Evolutionary conservation across 2,329 filamentous ascomycete genomes (phyloP).

Genomic region (Lecanosticta acicola): DNA sequence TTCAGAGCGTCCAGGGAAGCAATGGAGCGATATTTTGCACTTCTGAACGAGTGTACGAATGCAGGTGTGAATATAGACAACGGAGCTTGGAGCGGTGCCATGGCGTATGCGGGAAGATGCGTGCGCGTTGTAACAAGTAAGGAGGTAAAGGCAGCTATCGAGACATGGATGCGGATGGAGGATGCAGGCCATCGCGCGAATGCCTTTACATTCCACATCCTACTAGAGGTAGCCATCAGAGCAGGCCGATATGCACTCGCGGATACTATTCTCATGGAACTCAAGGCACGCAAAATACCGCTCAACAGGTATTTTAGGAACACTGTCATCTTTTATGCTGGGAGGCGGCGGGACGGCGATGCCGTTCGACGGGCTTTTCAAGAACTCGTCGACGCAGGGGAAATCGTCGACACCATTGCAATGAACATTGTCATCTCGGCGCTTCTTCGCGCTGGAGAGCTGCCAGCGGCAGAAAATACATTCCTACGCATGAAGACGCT

Average conservation of each 20-base stretch:
- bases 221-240: conserved; percentile 84
- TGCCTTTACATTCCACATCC: conserved; percentile 82
- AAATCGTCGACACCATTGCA: conserved; percentile 80
- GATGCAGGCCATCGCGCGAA: conserved; percentile 59
- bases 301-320: conserved; percentile 78
- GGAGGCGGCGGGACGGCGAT: conserved; percentile 65
- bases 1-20: conserved; percentile 47
- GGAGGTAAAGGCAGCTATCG: conserved; percentile 64
- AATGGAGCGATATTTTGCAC: conserved; percentile 76
- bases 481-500: conserved; percentile 77
- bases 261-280: conserved; percentile 78
- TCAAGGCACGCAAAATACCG: conserved; percentile 61
- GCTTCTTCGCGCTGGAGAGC: conserved; percentile 70
- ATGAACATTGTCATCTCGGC: conserved; percentile 82
- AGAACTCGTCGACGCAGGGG: conserved; percentile 75
- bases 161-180: conserved; percentile 89
- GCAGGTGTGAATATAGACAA: conserved; percentile 62
- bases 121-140: conserved; percentile 53
- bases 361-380: conserved; percentile 72
- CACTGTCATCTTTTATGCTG: conserved; percentile 77
- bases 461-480: conserved; percentile 68
- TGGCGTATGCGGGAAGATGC: conserved; percentile 72
- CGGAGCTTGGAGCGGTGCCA: conserved; percentile 76
- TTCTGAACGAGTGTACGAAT: conserved; percentile 76
- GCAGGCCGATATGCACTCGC: conserved; percentile 77